Base-by-base conservation (phyloP, 2,329 filamentous ascomycete genomes). In the Hypoxylon sp. region DNA sequence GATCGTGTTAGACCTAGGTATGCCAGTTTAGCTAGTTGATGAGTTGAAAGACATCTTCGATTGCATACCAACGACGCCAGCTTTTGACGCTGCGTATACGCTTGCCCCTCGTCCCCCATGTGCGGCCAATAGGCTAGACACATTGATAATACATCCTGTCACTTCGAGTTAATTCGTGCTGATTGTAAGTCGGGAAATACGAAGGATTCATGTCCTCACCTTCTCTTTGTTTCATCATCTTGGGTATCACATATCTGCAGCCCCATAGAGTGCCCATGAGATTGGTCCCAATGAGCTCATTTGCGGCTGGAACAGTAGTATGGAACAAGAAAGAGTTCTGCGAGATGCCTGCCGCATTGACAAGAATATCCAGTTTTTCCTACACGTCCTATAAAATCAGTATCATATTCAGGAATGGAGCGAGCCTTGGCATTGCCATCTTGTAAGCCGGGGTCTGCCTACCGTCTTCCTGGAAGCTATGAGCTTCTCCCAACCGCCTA, bases 311-410 rank as follows among this genome's bases (percentile, higher is more conserved):
- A 0, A 84, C 74, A 0, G 78, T 73, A 0, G 86, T 88, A 8
- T 83, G 81, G 46, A 87, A 80, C n/a, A 96, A 83, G 0, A 93
- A 81, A 0, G 84, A 86, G 11, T 84, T 84, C 70, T 93, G 88
- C 0, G 90, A 84, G 21, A 94, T 82, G 8, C 93, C 94, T 0
- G 93, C 93, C 25, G 91, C 91, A 74, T 97, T 96, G 68, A 97
- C 85, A 1, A 97, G 85, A 29, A 95, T 81, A 72, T 87, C 83
- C 7, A 71, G 50, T 6, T n/a, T 65, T 55, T 69, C 45, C 71
- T 76, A 66, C 23, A 57, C 5, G 32, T 14, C 19, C 19, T 47
- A 30, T 12, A 12, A 46, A 12, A 12, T 53, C 45, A 55, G 39
- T n/a, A 12, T 5, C 11, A 11, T n/a, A 14, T 12, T 3, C 14